Evolutionary conservation across 2,329 filamentous ascomycete genomes (phyloP).

Genomic region (Coniella lustricola): DNA sequence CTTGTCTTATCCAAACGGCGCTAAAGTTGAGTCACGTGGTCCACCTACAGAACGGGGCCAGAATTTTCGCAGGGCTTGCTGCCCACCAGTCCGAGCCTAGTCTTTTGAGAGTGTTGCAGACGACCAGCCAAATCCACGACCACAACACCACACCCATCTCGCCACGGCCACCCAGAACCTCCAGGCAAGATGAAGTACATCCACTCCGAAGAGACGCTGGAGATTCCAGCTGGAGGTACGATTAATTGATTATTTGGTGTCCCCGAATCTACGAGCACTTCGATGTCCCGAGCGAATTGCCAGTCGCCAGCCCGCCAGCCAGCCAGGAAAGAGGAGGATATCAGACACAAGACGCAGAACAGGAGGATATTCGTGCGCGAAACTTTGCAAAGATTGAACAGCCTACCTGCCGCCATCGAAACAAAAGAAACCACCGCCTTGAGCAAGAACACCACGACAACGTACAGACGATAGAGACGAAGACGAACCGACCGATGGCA

Average conservation of each 20-base stretch:
- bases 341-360: too few species aligned
- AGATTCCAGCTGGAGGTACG: conserved; percentile 95
- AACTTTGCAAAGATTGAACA: not conserved
- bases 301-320: conserved; percentile 3
- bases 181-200: conserved; percentile 98
- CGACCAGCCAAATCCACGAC: conserved; percentile 6
- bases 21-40: conserved; percentile 1
- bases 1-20: not conserved
- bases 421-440: not conserved
- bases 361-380: not conserved
- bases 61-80: conserved; percentile 7
- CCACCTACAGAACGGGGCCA: not conserved
- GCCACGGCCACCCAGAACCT: conserved; percentile 30
- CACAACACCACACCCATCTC: conserved; percentile 27
- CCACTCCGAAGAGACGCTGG: conserved; percentile 92
- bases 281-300: not conserved
- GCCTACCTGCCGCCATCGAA: not conserved
- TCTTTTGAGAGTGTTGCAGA: not conserved
- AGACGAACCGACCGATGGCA: not conserved
- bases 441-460: too few species aligned
- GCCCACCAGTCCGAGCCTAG: not conserved
- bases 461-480: too few species aligned
- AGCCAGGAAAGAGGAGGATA: conserved; percentile 13
- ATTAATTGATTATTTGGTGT: conserved; percentile 19
- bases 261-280: not conserved